Conservation (phyloP, 1,139 yeast species). For the Hyphopichia wangnamkhiaoensis region DNA sequence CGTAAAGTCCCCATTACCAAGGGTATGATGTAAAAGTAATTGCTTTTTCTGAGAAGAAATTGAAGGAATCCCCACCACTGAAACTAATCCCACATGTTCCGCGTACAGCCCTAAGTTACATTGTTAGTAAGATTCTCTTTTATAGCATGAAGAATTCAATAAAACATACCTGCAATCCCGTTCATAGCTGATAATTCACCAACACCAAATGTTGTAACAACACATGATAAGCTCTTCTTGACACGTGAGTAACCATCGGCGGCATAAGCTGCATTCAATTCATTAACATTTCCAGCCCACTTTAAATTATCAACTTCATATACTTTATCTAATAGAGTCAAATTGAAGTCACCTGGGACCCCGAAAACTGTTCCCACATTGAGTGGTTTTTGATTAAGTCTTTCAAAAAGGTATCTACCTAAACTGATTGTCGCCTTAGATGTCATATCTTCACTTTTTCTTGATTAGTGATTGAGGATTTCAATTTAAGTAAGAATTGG, state of each 20-base stretch:
- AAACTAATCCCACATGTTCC: constrained; percentile 58
- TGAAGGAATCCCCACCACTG: constrained; percentile 60
- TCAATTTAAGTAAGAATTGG: no score
- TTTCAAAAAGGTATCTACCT: constrained; percentile 64
- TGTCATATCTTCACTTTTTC: no score
- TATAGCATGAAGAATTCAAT: no score
- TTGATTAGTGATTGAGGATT: background rate
- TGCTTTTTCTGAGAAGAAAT: constrained; percentile 64
- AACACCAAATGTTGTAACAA: constrained; percentile 69
- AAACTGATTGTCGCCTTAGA: constrained; percentile 37
- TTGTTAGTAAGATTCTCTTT: no score
- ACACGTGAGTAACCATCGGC: constrained; percentile 73
- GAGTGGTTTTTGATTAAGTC: constrained; percentile 51
- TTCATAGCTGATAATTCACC: constrained; percentile 63
- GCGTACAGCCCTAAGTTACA: no score
- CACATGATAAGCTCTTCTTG: constrained; percentile 53
- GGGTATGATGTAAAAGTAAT: constrained; percentile 57
- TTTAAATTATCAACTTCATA: constrained; percentile 58
- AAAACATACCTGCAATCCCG: constrained; percentile 63
- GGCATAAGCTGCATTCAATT: constrained; percentile 70
- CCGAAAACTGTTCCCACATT: constrained; percentile 71
- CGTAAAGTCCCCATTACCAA: constrained; percentile 83
- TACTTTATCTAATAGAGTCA: constrained; percentile 64
- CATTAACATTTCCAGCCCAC: constrained; percentile 76
- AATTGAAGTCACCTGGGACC: constrained; percentile 79